Evolutionary conservation across 805 yeast species (phyloP).

Genomic region (Hanseniaspora hatyaiensis): DNA sequence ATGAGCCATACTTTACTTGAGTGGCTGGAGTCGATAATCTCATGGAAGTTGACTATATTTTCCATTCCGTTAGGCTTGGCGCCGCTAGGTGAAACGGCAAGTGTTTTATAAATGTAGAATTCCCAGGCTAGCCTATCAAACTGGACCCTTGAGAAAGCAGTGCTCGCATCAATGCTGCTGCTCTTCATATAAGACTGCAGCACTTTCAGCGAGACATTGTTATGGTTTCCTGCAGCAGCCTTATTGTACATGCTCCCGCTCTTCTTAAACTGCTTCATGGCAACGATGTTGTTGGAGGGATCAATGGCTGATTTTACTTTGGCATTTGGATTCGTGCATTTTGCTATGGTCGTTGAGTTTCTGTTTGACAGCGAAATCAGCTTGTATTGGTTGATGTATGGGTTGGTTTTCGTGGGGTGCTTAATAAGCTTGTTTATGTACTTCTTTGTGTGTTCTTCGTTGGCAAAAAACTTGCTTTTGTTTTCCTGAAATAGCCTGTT

Average conservation of each 20-base stretch:
- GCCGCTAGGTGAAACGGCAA: background rate
- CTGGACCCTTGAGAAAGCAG: constrained; percentile 22
- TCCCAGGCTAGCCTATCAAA: constrained; percentile 29
- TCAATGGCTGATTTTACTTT: constrained; percentile 25
- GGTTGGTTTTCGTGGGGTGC: constrained; percentile 3
- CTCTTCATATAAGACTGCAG: constrained; percentile 22
- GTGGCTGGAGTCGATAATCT: constrained; percentile 24
- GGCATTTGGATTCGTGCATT: constrained; percentile 19
- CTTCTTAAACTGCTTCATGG: constrained; percentile 27
- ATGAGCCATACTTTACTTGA: constrained; percentile 28
- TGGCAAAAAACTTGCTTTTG: constrained; percentile 1
- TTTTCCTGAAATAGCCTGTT: constrained; percentile 12
- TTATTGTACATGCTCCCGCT: constrained; percentile 20
- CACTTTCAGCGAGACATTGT: background rate
- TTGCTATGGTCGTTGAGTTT: constrained; percentile 8
- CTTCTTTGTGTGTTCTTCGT: background rate
- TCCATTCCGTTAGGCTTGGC: background rate
- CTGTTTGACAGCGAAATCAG: background rate
- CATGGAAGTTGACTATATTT: constrained; percentile 21
- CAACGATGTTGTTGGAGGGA: constrained; percentile 19
- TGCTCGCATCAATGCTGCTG: background rate
- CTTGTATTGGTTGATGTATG: constrained; percentile 15
- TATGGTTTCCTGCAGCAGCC: constrained; percentile 26
- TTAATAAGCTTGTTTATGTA: constrained; percentile 1
- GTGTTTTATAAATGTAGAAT: constrained; percentile 20